phyloP scores from a whole-genome alignment of 2,329 filamentous ascomycete genomes.

The Ophiostoma perfectum region DNA sequence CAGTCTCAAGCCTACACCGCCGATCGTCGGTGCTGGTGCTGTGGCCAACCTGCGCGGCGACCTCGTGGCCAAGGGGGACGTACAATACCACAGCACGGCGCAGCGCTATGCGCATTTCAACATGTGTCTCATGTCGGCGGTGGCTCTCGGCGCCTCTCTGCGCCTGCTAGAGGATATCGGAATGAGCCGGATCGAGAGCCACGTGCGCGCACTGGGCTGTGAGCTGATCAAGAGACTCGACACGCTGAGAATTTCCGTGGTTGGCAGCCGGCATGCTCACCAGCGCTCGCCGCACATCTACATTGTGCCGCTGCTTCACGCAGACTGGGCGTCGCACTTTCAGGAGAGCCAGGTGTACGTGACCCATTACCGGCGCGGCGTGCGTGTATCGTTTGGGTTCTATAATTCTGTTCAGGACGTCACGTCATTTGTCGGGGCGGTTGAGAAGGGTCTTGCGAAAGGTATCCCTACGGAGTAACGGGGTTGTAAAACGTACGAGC shows the following conservation, averaged over 20 bases:
- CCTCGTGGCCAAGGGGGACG: not conserved
- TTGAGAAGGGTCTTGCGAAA: not conserved
- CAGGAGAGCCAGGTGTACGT: not conserved
- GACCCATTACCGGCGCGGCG: not conserved
- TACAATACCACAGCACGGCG: not conserved
- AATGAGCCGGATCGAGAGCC: constrained; percentile 2
- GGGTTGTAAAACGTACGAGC: not conserved
- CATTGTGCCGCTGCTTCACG: not conserved
- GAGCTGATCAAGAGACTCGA: constrained; percentile 7
- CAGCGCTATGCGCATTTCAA: not conserved
- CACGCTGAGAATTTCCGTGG: not conserved
- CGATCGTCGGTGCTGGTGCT: not conserved
- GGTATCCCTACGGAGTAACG: not conserved
- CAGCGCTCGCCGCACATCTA: constrained; percentile 4
- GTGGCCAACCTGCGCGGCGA: constrained; percentile 3
- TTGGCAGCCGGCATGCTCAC: not conserved
- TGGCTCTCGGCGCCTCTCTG: not conserved
- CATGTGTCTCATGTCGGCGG: not conserved
- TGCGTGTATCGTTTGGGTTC: constrained; percentile 2
- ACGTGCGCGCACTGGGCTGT: not conserved
- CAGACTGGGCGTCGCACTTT: not conserved
- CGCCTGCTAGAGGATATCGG: not conserved
- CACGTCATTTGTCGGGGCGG: not conserved
- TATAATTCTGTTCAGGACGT: not conserved
- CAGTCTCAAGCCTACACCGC: not conserved